phyloP scores from a whole-genome alignment of 2,329 filamentous ascomycete species.

The Curvularia spicifera region DNA sequence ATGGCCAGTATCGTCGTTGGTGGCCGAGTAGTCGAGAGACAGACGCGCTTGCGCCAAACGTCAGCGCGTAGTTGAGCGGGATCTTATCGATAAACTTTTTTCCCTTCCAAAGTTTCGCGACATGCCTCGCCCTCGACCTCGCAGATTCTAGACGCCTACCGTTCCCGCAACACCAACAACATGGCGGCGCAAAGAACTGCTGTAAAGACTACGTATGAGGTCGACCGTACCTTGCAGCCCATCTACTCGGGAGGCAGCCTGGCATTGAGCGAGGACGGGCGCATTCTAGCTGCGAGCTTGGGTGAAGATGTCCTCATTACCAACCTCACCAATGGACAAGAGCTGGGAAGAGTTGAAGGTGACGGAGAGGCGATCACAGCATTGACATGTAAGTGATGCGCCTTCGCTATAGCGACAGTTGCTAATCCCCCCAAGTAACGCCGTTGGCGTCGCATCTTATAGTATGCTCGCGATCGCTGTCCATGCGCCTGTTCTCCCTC shows the following conservation, averaged over 20 bases:
- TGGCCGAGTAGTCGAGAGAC: slow-evolving; percentile 7
- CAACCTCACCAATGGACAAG: slow-evolving; percentile 79
- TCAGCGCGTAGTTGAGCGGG: slow-evolving; percentile 19
- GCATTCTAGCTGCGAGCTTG: slow-evolving; percentile 84
- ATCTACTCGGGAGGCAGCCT: slow-evolving; percentile 93
- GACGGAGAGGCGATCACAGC: slow-evolving; percentile 76
- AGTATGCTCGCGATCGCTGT: slow-evolving; percentile 91
- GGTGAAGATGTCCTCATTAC: slow-evolving; percentile 91
- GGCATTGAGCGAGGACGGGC: slow-evolving; percentile 79
- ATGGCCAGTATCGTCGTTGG: neutral
- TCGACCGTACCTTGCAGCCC: slow-evolving; percentile 81
- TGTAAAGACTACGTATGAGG: slow-evolving; percentile 87
- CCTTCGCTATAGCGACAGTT: neutral
- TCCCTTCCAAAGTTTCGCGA: slow-evolving; percentile 33
- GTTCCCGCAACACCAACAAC: slow-evolving; percentile 3
- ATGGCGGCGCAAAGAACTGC: slow-evolving; percentile 60
- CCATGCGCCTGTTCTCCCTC: slow-evolving; percentile 89
- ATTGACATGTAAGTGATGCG: slow-evolving; percentile 61
- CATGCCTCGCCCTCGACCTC: slow-evolving; percentile 11
- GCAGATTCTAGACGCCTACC: neutral
- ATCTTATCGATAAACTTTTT: slow-evolving; percentile 48
- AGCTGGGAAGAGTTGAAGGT: slow-evolving; percentile 86
- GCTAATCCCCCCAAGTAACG: slow-evolving; percentile 66
- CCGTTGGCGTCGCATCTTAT: slow-evolving; percentile 87
- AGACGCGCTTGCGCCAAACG: slow-evolving; percentile 23